Evolutionary conservation across 495 filamentous ascomycete species (phyloP).

Genomic region (Aspergillus nanangensis): DNA sequence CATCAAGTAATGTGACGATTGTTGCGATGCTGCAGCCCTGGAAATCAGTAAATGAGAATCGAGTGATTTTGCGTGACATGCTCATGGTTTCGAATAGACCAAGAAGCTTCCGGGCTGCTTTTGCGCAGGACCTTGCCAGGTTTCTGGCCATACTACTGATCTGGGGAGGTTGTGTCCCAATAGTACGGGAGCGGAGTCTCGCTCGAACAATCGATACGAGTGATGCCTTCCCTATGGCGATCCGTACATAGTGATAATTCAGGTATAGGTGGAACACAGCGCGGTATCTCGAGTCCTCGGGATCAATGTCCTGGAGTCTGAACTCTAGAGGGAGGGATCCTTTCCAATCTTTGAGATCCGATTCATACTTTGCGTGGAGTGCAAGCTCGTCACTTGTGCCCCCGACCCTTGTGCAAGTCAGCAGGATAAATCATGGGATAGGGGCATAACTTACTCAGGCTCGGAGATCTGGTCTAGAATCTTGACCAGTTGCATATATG

Average conservation of each 20-base stretch:
- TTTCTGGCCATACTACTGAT: background rate
- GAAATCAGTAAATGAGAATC: slow-evolving; percentile 29
- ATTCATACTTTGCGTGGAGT: background rate
- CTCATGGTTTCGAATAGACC: slow-evolving; percentile 16
- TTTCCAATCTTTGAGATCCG: slow-evolving; percentile 20
- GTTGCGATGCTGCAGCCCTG: slow-evolving; percentile 29
- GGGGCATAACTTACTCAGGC: slow-evolving; percentile 3
- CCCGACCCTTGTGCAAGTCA: background rate
- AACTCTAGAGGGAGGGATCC: slow-evolving; percentile 13
- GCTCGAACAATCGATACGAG: slow-evolving; percentile 15
- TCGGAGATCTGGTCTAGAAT: slow-evolving; percentile 17
- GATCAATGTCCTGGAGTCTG: slow-evolving; percentile 13
- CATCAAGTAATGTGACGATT: slow-evolving; percentile 21
- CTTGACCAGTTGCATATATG: slow-evolving; percentile 12
- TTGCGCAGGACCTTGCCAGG: slow-evolving; percentile 12
- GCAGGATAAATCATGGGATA: background rate
- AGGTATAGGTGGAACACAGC: slow-evolving; percentile 20
- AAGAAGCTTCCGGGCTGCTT: slow-evolving; percentile 17
- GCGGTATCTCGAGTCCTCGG: slow-evolving; percentile 13
- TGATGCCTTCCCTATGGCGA: slow-evolving; percentile 17
- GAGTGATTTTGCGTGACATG: slow-evolving; percentile 10
- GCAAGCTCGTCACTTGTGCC: background rate
- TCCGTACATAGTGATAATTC: slow-evolving; percentile 23
- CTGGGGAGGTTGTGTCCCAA: background rate
- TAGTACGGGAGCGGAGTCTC: background rate